Evolutionary conservation across 805 yeast genomes (phyloP).

Genomic region (Pichia pseudocactophila): DNA sequence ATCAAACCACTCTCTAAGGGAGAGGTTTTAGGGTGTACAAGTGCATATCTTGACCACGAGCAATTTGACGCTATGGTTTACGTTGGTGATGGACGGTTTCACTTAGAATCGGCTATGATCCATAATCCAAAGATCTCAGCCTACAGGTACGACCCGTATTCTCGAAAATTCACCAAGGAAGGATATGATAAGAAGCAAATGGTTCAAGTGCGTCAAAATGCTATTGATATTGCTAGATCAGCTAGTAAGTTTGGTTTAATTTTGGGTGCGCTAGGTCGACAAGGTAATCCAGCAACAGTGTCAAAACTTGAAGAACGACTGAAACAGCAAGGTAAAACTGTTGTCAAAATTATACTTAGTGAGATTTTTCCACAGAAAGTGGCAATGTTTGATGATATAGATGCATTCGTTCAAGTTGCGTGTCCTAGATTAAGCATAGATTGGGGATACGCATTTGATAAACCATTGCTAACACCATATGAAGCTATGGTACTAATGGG

Average conservation of each 20-base stretch:
- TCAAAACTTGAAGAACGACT: constrained; percentile 53
- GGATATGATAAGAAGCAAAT: constrained; percentile 80
- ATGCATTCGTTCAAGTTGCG: constrained; percentile 94
- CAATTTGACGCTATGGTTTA: constrained; percentile 77
- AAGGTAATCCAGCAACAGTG: constrained; percentile 78
- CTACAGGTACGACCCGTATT: constrained; percentile 90
- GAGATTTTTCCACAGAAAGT: constrained; percentile 91
- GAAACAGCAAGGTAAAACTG: constrained; percentile 46
- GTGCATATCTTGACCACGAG: constrained; percentile 62
- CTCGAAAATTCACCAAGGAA: constrained; percentile 83
- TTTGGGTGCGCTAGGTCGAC: constrained; percentile 90
- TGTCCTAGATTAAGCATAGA: constrained; percentile 94
- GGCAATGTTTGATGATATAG: constrained; percentile 86
- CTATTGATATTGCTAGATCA: constrained; percentile 50
- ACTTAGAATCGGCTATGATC: constrained; percentile 92
- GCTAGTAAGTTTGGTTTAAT: constrained; percentile 74
- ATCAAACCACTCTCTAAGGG: constrained; percentile 89
- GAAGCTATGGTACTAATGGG: constrained; percentile 88
- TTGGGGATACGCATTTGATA: constrained; percentile 96
- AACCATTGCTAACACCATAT: constrained; percentile 89
- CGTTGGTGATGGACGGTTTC: constrained; percentile 94
- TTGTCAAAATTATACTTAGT: constrained; percentile 74
- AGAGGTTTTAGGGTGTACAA: constrained; percentile 93
- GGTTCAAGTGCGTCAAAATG: constrained; percentile 63
- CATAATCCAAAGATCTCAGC: constrained; percentile 93